Base-by-base conservation (phyloP, 2,329 filamentous ascomycete species). In the Bipolaris cookei region DNA sequence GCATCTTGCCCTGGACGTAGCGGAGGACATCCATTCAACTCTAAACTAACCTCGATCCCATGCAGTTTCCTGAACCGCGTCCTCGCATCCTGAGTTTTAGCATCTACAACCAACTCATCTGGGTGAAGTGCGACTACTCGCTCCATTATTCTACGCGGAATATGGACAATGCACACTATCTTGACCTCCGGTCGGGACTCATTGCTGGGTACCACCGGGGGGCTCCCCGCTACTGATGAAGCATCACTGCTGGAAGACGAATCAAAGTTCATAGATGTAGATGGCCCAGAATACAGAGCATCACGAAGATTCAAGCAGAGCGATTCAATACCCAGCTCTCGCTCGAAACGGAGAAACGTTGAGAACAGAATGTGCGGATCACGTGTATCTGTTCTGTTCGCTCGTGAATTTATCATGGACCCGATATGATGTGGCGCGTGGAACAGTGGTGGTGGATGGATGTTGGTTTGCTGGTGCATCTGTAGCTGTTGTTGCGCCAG, bases 121-220 rank as follows among this genome's bases (percentile, higher is more conserved):
- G 87, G 77, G 62, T 85, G 84, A 70, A 82, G 78, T 28, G 83
- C 77, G n/a, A 73, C 71, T 34, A 81, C 78, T 55, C 77, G 75
- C 50, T 76, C 75, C 32, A 84, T 81, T 49, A 83, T 83, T 79
- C 62, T 58, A 37, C 62, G 63, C 10, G 68, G 72, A 11, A 73
- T 59, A 35, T 71, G 66, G 63, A 75, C 63, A n/a, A 75, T 75
- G 35, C 72, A 75, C 21, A 77, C 70, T 11, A 77, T 71, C 57
- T 73, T 75, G 34, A 75, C 64, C 30, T 76, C 68, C 0, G 68
- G 57, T 8, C 21, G 20, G 21, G 46, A 6, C 16, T 38, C 41
- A 18, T 10, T 48, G 42, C 13, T 10, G 7, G n/a, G 7, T 1
- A 32, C 16, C 2, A n/a, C 14, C 4, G 50, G 18, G 10, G 37